Evolutionary conservation across 2,329 filamentous ascomycete genomes (phyloP), one percentile per base, ranked within the genome.

Genomic region (Aspergillus versicolor): DNA sequence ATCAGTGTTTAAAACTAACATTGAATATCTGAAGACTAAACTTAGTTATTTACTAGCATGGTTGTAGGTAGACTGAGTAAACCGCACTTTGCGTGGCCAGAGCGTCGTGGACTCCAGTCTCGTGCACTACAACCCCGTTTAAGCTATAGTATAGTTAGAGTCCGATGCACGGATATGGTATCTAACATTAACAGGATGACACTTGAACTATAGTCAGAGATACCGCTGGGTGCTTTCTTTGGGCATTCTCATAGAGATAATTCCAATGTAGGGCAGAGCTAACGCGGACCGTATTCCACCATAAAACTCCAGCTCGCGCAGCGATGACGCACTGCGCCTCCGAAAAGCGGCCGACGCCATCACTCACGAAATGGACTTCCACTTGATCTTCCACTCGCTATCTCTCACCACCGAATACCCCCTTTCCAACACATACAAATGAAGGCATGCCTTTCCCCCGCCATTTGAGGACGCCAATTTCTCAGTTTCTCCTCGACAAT

Each of bases 361-460:
- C 51, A n/a, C 27, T 40, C 53, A 32, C 27, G 24, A 45, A 54
- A 48, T 55, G 40, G 42, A 24, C 15, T 50, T 32, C 44, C 37
- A 50, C 21, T 34, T 30, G 15, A 13, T 11, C 22, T 50, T 41
- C 24, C 21, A 38, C 32, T 24, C 12, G 19, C 30, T 43, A 24
- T 21, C n/a, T 13, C 30, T 13, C 24, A 41, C 3, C 24, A 30
- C 44, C 46, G 4, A 47, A 15, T 21, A 8, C 42, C 15, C 17
- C 24, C 11, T 6, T 2, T 53, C 15, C 27, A 17, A 19, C 13
- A n/a, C 24, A 22, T 12, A 40, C 6, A 40, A 5, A 54, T 47
- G 43, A 56, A 60, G 62, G 61, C 56, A 68, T 70, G 69, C 58
- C 53, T 56, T 54, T 67, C 13, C 61, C 63, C 9, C 63, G 65